phyloP scores from a whole-genome alignment of 345 rosid genomes.

The Salix caprea region DNA sequence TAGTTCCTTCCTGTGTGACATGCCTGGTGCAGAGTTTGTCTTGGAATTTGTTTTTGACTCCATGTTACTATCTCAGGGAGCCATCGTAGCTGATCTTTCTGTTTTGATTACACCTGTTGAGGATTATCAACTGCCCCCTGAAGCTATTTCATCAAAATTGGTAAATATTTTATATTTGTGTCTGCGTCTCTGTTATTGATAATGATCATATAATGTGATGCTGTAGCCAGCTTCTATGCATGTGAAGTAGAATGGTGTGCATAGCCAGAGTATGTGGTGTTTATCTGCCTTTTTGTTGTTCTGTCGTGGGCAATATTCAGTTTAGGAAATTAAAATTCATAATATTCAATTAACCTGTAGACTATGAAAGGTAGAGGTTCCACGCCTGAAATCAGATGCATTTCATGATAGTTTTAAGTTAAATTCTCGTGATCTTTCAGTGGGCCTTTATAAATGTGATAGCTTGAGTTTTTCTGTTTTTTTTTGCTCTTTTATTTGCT shows the following conservation, averaged over 20 bases:
- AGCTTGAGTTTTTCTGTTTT: too few relatives aligned
- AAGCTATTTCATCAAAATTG: conserved; percentile 18
- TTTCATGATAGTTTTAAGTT: too few relatives aligned
- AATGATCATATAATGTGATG: too few relatives aligned
- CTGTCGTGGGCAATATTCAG: not conserved
- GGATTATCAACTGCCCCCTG: conserved; percentile 43
- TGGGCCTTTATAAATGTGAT: too few relatives aligned
- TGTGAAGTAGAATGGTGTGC: too few relatives aligned
- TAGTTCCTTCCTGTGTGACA: too few relatives aligned
- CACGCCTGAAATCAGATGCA: too few relatives aligned
- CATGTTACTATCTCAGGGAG: conserved; percentile 23
- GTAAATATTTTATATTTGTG: conserved; percentile 16
- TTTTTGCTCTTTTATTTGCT: too few relatives aligned
- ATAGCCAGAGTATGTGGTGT: not conserved
- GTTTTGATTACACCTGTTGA: conserved; percentile 33
- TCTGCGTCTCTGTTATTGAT: not conserved
- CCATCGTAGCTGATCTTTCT: conserved; percentile 31
- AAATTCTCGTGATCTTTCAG: too few relatives aligned
- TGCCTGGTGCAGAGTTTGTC: not conserved
- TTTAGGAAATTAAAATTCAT: not conserved
- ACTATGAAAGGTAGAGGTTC: too few relatives aligned
- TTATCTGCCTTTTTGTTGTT: not conserved
- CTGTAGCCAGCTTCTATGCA: too few relatives aligned
- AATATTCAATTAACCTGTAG: too few relatives aligned
- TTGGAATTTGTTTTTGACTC: not conserved